Percentiles rank a stretch among this genome's conserved stretches.
Conservation (phyloP, 306 rosid genomes). For the Pueraria montana region DNA sequence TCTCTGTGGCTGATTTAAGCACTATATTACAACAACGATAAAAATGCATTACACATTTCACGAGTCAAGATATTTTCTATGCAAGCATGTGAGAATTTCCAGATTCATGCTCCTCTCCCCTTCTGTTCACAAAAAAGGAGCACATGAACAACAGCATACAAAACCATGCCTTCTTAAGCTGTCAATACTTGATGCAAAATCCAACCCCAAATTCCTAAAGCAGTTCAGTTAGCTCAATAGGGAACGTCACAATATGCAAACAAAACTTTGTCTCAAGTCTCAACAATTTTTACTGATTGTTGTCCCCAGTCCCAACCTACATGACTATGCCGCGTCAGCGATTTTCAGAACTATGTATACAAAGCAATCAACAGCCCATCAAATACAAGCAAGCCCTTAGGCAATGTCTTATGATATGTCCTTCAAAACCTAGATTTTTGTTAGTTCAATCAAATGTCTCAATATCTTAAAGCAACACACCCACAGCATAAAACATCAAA, state of each 20-base stretch:
- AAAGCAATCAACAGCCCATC: not conserved
- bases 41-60: not conserved
- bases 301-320: not conserved
- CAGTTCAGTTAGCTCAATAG: slow-evolving; percentile 7
- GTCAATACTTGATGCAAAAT: not conserved
- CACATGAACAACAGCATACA: slow-evolving; percentile 7
- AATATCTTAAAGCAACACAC: not conserved
- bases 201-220: slow-evolving; percentile 6
- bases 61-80: not conserved
- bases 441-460: slow-evolving; percentile 2
- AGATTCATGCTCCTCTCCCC: not conserved
- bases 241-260: slow-evolving; percentile 21
- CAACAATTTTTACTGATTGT: not conserved
- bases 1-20: not conserved
- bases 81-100: slow-evolving; percentile 1
- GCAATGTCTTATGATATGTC: not conserved
- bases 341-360: not conserved
- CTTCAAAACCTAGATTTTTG: not conserved
- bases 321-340: not conserved
- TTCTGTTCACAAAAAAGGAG: not conserved
- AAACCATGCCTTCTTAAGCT: slow-evolving; percentile 28
- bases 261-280: slow-evolving; percentile 13
- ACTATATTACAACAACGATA: not conserved
- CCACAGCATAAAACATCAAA: not conserved
- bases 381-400: slow-evolving; percentile 13